phyloP scores from a whole-genome alignment of 495 filamentous ascomycete species.

The Astrothelium subdiscretum region DNA sequence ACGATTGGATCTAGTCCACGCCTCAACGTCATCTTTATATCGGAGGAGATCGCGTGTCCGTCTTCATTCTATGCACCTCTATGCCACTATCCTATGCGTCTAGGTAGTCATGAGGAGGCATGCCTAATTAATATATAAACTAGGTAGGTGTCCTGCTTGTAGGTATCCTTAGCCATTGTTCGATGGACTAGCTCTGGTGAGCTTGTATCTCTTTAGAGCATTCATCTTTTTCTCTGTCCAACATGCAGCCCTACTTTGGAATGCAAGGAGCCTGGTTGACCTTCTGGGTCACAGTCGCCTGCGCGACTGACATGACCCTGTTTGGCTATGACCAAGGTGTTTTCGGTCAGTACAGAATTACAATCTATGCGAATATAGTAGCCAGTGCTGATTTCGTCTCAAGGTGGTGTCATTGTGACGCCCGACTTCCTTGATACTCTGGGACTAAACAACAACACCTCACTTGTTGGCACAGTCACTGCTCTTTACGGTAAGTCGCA shows the following conservation, averaged over 20 bases:
- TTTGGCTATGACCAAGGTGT: slow-evolving; percentile 30
- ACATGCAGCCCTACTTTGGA: slow-evolving; percentile 14
- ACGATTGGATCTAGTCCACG: background rate
- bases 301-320: slow-evolving; percentile 24
- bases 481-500: slow-evolving; percentile 9
- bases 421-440: slow-evolving; percentile 22
- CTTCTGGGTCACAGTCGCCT: slow-evolving; percentile 19
- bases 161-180: background rate
- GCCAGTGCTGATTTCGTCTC: background rate
- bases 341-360: slow-evolving; percentile 14
- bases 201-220: background rate
- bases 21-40: background rate
- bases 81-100: background rate
- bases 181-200: background rate
- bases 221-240: background rate
- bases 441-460: slow-evolving; percentile 6
- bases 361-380: background rate
- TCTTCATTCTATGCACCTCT: background rate
- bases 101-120: background rate
- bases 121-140: background rate
- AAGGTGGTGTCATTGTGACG: slow-evolving; percentile 23
- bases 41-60: background rate
- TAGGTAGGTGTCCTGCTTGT: background rate
- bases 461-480: slow-evolving; percentile 9
- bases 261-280: slow-evolving; percentile 16